Conservation (phyloP, 2,329 filamentous ascomycete species). For the Cladosporium sp. region DNA sequence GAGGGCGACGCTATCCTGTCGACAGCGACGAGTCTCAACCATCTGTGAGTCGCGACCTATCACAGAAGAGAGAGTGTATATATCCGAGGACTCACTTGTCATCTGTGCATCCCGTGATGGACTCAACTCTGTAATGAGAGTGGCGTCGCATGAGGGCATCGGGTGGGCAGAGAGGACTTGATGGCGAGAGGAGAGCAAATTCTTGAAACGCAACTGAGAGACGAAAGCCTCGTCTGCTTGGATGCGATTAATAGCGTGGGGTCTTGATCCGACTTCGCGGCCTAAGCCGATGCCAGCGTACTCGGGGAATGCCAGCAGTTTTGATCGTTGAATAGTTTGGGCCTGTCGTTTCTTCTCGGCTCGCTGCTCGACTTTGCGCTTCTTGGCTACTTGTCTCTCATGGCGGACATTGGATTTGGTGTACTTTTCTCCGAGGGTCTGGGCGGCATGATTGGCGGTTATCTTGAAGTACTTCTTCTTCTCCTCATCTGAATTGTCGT, state of each 20-base stretch:
- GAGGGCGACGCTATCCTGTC: background rate
- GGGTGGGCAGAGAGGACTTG: conserved; percentile 19
- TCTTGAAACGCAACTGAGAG: conserved; percentile 19
- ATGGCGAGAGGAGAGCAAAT: background rate
- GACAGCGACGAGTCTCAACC: background rate
- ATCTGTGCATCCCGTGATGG: background rate
- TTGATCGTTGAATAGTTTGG: conserved; percentile 20
- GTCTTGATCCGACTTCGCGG: conserved; percentile 13
- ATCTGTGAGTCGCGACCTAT: conserved; percentile 1
- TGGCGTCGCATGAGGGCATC: conserved; percentile 13
- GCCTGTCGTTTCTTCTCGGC: conserved; percentile 15
- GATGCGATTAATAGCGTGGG: conserved; percentile 10
- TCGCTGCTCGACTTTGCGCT: conserved; percentile 25
- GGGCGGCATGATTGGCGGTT: conserved; percentile 34
- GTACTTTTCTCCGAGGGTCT: conserved; percentile 35
- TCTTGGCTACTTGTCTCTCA: conserved; percentile 31
- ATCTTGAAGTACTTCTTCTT: conserved; percentile 50
- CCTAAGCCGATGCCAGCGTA: conserved; percentile 10
- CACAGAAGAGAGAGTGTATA: background rate
- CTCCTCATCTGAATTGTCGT: conserved; percentile 31
- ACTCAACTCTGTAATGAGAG: background rate
- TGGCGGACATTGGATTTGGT: conserved; percentile 36
- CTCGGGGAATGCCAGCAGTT: conserved; percentile 9
- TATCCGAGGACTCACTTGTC: background rate
- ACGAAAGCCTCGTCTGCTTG: conserved; percentile 20